These are phyloP conservation scores for Zygosaccharomyces siamensis DNA, from an alignment of 805 yeast species.

Conservation along the genomic window DNA sequence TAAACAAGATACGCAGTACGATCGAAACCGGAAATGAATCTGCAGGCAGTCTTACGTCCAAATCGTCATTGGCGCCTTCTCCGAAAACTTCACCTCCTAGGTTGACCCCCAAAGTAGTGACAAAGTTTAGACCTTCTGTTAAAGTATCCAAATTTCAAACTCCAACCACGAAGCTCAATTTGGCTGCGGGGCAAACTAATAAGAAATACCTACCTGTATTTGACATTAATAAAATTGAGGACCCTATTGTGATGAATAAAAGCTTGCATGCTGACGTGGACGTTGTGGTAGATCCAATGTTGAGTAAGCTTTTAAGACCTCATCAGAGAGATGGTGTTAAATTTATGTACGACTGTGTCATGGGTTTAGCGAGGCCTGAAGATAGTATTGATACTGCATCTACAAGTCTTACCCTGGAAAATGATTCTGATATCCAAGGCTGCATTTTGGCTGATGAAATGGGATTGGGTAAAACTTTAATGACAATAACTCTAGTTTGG, in stretches of 20 bases:
- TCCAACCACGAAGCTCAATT: slow-evolving; percentile 1
- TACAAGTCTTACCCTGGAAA: slow-evolving; percentile 18
- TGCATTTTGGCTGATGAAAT: slow-evolving; percentile 92
- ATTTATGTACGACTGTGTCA: slow-evolving; percentile 76
- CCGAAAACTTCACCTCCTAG: slow-evolving; percentile 1
- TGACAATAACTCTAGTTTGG: slow-evolving; percentile 81
- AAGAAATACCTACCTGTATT: slow-evolving; percentile 37
- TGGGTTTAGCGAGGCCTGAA: slow-evolving; percentile 54
- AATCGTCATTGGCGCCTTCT: slow-evolving; percentile 1
- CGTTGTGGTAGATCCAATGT: slow-evolving; percentile 57
- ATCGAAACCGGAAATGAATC: not conserved
- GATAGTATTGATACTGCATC: slow-evolving; percentile 26
- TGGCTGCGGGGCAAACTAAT: slow-evolving; percentile 9
- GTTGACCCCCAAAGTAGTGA: slow-evolving; percentile 7
- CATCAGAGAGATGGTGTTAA: slow-evolving; percentile 84
- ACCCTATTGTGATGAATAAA: slow-evolving; percentile 43
- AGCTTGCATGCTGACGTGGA: slow-evolving; percentile 33
- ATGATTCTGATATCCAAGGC: slow-evolving; percentile 44
- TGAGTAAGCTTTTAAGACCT: slow-evolving; percentile 55
- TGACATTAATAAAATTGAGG: slow-evolving; percentile 34
- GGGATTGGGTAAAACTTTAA: slow-evolving; percentile 92
- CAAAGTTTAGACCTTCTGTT: slow-evolving; percentile 16
- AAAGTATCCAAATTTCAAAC: slow-evolving; percentile 17
- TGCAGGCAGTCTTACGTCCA: not conserved
- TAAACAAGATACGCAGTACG: slow-evolving; percentile 4